Evolutionary conservation across 306 rosid species (phyloP), one percentile per base, ranked within the genome.

Genomic region (Benincasa hispida): DNA sequence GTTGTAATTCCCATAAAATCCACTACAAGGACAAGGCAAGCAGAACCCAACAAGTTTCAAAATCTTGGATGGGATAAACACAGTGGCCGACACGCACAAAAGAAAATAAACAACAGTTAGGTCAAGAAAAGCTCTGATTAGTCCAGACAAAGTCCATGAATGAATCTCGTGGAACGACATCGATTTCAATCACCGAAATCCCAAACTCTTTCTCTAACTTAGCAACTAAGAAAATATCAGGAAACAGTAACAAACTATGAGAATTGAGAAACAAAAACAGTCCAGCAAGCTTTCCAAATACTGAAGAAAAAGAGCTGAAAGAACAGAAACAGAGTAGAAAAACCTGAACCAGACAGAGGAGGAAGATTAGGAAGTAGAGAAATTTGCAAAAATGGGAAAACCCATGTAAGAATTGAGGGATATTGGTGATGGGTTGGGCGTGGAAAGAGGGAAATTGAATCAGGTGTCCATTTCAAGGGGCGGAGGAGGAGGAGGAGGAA

Each of bases 21-120:
- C 97, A 63, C 80, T 81, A 83, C 99, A 95, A 63, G 96, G 93
- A 75, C 99, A 92, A 6, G 96, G 99, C 61, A 92, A 74, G 63
- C 21, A 55, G 55, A 87, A 51, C 58, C 97, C 91, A 18, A 86
- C 56, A 70, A 89, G 1, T 50, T 79, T 32, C 74, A 85, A 80
- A 15, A 86, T 70, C 66, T 84, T 89, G 5, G 87, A 84, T 5
- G 84, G 85, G 32, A 92, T 75, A 83, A 87, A 90, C 78, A 80
- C 78, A 81, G 81, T 41, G 67, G 86, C 75, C n/a, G 98, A 89
- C 18, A 82, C 78, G 34, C 88, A 92, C 8, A 95, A 81, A 72
- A 95, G 85, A 73, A 88, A 77, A 86, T 92, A 95, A 76, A 89
- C 98, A 37, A 92, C 0, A 74, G 47, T 70, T 59, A 95, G 93